Conservation (phyloP, 495 filamentous ascomycete species). For the Hyaloscypha finlandica region DNA sequence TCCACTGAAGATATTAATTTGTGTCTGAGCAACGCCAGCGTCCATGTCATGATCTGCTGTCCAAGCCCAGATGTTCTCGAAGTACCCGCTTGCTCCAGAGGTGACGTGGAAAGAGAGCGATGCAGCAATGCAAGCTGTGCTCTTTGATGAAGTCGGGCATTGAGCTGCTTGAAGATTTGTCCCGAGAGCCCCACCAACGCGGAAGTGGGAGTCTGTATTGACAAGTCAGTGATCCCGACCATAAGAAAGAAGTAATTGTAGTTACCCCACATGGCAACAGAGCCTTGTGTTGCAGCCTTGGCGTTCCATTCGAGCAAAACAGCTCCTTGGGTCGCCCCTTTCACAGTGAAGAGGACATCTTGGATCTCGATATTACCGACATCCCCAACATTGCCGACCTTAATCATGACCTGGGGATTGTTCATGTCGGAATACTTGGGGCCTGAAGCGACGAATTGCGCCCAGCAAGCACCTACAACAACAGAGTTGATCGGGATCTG, state of each 20-base stretch:
- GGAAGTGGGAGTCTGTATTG: conserved; percentile 42
- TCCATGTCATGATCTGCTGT: conserved; percentile 56
- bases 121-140: conserved; percentile 47
- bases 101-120: conserved; percentile 53
- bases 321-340: conserved; percentile 22
- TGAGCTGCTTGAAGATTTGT: conserved; percentile 40
- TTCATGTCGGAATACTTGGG: conserved; percentile 46
- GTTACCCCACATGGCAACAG: conserved; percentile 38
- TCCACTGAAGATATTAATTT: conserved; percentile 18
- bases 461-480: conserved; percentile 52
- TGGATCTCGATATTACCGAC: conserved; percentile 52
- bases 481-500: conserved; percentile 46
- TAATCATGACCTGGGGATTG: conserved; percentile 51
- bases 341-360: conserved; percentile 30
- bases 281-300: conserved; percentile 8
- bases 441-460: conserved; percentile 59
- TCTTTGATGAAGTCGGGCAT: conserved; percentile 33
- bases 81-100: conserved; percentile 48
- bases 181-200: conserved; percentile 44
- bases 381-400: conserved; percentile 54
- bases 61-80: conserved; percentile 66
- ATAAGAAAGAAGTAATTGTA: conserved; percentile 25
- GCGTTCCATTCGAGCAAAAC: conserved; percentile 38
- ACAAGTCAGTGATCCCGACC: neutral
- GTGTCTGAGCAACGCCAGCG: conserved; percentile 36